These are phyloP conservation scores for Achaetomium macrosporum DNA, from an alignment of 2,329 filamentous ascomycete species.

Conservation along the genomic window DNA sequence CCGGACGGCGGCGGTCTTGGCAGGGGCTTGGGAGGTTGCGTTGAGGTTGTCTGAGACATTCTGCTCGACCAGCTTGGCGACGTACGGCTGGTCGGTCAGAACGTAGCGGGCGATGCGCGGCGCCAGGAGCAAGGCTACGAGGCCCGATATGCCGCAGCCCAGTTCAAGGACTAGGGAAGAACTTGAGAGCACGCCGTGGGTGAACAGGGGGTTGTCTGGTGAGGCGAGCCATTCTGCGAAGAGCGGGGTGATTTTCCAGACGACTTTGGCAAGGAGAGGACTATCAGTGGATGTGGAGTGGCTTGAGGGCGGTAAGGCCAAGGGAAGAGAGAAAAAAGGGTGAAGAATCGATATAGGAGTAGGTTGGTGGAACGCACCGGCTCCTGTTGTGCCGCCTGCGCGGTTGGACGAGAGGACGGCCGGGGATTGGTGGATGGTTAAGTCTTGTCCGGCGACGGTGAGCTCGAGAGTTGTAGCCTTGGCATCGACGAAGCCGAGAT, in stretches of 20 bases:
- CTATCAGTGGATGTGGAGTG: slow-evolving; percentile 1
- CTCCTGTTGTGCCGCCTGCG: slow-evolving; percentile 52
- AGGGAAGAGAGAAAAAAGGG: slow-evolving; percentile 1
- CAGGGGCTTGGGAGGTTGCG: neutral
- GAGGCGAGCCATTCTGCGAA: slow-evolving; percentile 75
- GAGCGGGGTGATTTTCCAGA: slow-evolving; percentile 86
- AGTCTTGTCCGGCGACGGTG: slow-evolving; percentile 61
- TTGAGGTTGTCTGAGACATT: slow-evolving; percentile 63
- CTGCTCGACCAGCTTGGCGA: slow-evolving; percentile 65
- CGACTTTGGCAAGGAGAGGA: slow-evolving; percentile 44
- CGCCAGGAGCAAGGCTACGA: slow-evolving; percentile 66
- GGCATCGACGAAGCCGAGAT: slow-evolving; percentile 80
- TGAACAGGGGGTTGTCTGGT: slow-evolving; percentile 57
- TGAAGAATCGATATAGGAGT: slow-evolving; percentile 12
- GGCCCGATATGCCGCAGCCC: slow-evolving; percentile 78
- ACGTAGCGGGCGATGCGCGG: slow-evolving; percentile 60
- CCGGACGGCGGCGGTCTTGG: neutral
- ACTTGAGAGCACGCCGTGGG: slow-evolving; percentile 41
- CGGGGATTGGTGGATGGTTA: slow-evolving; percentile 77
- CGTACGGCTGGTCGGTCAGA: slow-evolving; percentile 84
- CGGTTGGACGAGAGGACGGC: slow-evolving; percentile 72
- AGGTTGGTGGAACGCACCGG: slow-evolving; percentile 34
- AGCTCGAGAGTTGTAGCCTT: slow-evolving; percentile 60
- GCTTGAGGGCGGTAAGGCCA: slow-evolving; percentile 6
- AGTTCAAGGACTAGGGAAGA: slow-evolving; percentile 68